Evolutionary conservation across 768 basidiomycete species (phyloP).

Genomic region (Rhodosporidiobolus sp.): DNA sequence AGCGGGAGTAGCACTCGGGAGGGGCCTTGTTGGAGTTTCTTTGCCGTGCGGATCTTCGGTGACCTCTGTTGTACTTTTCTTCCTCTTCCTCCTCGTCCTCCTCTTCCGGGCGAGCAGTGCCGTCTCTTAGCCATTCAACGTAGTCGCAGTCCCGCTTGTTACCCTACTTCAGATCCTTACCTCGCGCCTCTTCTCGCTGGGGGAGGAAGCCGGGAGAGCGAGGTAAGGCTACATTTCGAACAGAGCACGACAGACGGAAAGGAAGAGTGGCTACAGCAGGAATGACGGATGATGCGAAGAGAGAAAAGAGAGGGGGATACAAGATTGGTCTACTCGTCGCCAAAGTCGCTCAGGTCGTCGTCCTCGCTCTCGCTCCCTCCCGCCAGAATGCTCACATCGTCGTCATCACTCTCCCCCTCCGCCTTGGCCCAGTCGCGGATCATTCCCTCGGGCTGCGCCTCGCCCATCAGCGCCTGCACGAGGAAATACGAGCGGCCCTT

Average conservation of each 20-base stretch:
- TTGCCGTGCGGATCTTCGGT: no score
- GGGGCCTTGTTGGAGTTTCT: no score
- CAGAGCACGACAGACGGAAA: not conserved
- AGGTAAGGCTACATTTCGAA: not conserved
- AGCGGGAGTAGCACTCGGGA: not conserved
- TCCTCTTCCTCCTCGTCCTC: no score
- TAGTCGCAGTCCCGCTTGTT: no score
- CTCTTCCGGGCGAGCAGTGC: not conserved
- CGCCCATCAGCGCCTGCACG: constrained; percentile 33
- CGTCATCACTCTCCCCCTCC: constrained; percentile 41
- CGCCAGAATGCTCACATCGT: constrained; percentile 25
- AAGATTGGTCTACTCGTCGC: constrained; percentile 28
- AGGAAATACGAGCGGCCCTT: constrained; percentile 30
- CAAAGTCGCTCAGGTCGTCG: not conserved
- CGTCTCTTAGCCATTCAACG: not conserved
- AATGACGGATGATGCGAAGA: not conserved
- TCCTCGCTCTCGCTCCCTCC: constrained; percentile 9
- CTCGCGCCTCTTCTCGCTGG: fast-evolving
- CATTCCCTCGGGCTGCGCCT: constrained; percentile 36
- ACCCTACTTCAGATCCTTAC: no score
- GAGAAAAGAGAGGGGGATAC: not conserved
- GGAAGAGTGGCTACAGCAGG: not conserved
- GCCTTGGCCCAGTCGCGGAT: constrained; percentile 40
- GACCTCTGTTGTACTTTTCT: not conserved
- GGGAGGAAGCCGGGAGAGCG: no score